Evolutionary conservation across 371 early-diverging fungal species (phyloP).

Genomic region (Mortierella polycephala): DNA sequence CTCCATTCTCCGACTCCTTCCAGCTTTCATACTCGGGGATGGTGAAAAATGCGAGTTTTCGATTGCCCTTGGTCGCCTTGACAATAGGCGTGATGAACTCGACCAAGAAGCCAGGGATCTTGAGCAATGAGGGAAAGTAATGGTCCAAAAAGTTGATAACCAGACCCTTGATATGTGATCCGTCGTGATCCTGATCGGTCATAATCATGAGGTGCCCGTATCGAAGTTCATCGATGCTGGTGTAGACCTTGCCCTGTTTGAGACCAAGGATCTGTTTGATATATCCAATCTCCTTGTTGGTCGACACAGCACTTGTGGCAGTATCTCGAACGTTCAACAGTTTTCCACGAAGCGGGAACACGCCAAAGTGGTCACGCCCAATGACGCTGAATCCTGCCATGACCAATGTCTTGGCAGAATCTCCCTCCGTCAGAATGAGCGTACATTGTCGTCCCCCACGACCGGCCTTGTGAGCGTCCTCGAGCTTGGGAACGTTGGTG

Average conservation of each 20-base stretch:
- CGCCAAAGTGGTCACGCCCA: constrained; percentile 97
- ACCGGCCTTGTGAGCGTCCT: constrained; percentile 99
- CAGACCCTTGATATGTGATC: constrained; percentile 99
- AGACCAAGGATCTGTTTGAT: constrained; percentile 98
- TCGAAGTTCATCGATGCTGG: constrained; percentile 79
- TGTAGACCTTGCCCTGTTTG: constrained; percentile 91
- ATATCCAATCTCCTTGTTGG: constrained; percentile 91
- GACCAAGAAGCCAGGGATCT: constrained; percentile 94
- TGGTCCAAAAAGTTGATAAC: constrained; percentile 99
- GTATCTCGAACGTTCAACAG: constrained; percentile 99
- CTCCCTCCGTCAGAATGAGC: constrained; percentile 99
- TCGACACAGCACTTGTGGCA: constrained; percentile 77
- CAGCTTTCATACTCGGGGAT: constrained; percentile 98
- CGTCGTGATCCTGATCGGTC: constrained; percentile 99
- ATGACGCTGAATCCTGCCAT: constrained; percentile 95
- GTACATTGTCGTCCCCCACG: constrained; percentile 88
- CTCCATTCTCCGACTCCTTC: constrained; percentile 75
- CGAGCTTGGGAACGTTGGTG: constrained; percentile 94
- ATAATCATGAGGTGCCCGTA: constrained; percentile 99
- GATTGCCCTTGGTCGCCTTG: constrained; percentile 74
- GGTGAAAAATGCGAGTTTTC: constrained; percentile 89
- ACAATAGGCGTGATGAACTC: constrained; percentile 99
- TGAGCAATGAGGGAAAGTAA: constrained; percentile 96
- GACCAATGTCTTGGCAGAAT: constrained; percentile 98
- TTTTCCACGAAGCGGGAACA: constrained; percentile 99